Base-by-base conservation (phyloP, 2,329 filamentous ascomycete species). In the Claviceps fusiformis region DNA sequence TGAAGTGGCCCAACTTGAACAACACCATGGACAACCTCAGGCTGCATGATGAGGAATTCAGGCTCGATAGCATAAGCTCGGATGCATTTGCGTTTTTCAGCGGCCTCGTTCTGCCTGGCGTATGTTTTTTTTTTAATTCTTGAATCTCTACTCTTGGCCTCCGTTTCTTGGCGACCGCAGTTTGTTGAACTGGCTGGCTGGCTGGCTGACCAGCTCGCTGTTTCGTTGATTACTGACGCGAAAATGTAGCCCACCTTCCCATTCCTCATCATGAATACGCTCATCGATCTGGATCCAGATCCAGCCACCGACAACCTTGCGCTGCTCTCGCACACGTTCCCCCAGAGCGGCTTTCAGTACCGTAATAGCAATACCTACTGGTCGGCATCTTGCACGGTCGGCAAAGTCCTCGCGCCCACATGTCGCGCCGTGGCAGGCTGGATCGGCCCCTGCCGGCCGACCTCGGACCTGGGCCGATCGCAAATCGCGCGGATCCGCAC, bases 71-170 rank as follows among this genome's bases (percentile, higher is more conserved):
- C 45, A 70, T 83, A 63, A 82, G 82, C 62, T 86, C 85, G 24
- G 84, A 88, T 63, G 79, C 85, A 17, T 84, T 88, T 79, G 86
- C 86, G 7, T 90, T 86, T 71, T 89, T 89, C 63, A 86, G 83
- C 43, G 86, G 85, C 4, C 76, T 89, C 15, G 78, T 89, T 41
- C 70, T 90, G 3, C 86, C 86, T 9, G 86, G 86, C 11, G 76
- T 79, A 67, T 76, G 81, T 66, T 19, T 10, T 27, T 6, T 3
- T 44, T 17, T 35, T 11, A n/a, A n/a, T 27, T 5, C 19, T 31
- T 3, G 5, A 19, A 19, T 11, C 17, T 8, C 19, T 17, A 8
- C 5, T 27, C 39, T 33, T 19, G 2, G 33, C 4, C 6, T 24
- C 41, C 4, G 1, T 9, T 33, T 33, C 31, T 33, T 33, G 31